Evolutionary conservation across 2,329 filamentous ascomycete genomes (phyloP).

Genomic region (Exophiala oligosperma): DNA sequence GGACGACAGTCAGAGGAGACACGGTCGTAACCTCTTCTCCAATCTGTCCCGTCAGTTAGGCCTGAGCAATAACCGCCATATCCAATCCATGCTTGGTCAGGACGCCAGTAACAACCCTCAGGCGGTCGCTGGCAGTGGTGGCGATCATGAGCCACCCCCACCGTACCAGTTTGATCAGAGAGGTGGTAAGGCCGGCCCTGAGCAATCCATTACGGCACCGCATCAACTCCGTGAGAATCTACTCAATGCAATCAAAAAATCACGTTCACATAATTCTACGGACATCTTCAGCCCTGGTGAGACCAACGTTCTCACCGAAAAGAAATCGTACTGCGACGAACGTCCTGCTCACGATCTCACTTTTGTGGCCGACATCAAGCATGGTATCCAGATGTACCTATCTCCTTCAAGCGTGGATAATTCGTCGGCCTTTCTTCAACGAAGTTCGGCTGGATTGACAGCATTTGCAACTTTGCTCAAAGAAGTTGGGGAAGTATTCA

Average conservation of each 20-base stretch:
- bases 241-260: slow-evolving; percentile 74
- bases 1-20: slow-evolving; percentile 41
- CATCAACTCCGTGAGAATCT: slow-evolving; percentile 54
- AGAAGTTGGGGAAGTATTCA: slow-evolving; percentile 72
- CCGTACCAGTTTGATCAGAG: slow-evolving; percentile 40
- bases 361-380: slow-evolving; percentile 68
- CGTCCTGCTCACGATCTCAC: slow-evolving; percentile 71
- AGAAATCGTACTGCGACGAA: slow-evolving; percentile 82
- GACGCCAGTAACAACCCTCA: slow-evolving; percentile 11
- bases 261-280: slow-evolving; percentile 72
- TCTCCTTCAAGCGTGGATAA: slow-evolving; percentile 51
- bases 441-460: slow-evolving; percentile 64
- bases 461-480: slow-evolving; percentile 68
- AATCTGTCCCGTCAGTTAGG: slow-evolving; percentile 68
- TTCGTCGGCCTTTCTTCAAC: slow-evolving; percentile 57
- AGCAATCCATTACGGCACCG: slow-evolving; percentile 36
- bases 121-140: slow-evolving; percentile 2
- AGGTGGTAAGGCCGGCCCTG: slow-evolving; percentile 27
- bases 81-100: slow-evolving; percentile 35
- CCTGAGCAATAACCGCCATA: slow-evolving; percentile 46
- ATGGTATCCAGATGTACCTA: slow-evolving; percentile 73
- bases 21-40: slow-evolving; percentile 63
- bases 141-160: slow-evolving; percentile 36
- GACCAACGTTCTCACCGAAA: slow-evolving; percentile 74
- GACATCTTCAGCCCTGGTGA: slow-evolving; percentile 71